phyloP scores from a whole-genome alignment of 352 stramenopile species.

The Saprolegnia diclina region DNA sequence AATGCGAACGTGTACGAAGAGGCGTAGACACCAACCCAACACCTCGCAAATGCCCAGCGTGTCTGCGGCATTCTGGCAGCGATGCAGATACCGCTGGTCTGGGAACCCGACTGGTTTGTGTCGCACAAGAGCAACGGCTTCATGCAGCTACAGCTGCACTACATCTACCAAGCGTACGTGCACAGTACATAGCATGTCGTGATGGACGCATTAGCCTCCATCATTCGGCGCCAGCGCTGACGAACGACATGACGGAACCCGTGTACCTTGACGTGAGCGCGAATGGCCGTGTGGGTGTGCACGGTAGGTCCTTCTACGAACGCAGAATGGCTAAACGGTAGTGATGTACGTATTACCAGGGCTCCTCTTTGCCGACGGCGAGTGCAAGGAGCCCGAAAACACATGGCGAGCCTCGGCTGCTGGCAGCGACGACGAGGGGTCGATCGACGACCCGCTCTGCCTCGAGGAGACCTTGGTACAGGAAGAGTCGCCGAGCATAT shows the following conservation, averaged over 20 bases:
- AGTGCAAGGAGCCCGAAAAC: neutral
- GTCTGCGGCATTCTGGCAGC: neutral
- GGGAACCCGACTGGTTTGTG: neutral
- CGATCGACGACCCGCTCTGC: neutral
- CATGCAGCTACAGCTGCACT: constrained; percentile 11
- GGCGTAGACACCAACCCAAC: constrained; percentile 1
- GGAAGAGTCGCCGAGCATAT: no score
- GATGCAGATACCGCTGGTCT: constrained; percentile 15
- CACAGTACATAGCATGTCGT: neutral
- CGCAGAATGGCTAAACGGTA: neutral
- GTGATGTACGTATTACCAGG: neutral
- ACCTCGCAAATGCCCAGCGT: neutral
- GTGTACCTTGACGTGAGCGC: neutral
- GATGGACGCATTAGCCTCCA: constrained; percentile 10
- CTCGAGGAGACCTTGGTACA: no score
- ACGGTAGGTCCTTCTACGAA: neutral
- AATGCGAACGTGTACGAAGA: neutral
- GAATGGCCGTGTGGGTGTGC: neutral
- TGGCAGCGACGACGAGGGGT: neutral
- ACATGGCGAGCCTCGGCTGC: neutral
- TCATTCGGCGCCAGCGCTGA: neutral
- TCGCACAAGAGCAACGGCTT: constrained; percentile 8
- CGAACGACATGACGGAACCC: neutral
- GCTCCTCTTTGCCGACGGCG: constrained; percentile 11
- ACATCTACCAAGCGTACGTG: constrained; percentile 16